Evolutionary conservation across 306 rosid species (phyloP).

Genomic region (Cucumis melo): DNA sequence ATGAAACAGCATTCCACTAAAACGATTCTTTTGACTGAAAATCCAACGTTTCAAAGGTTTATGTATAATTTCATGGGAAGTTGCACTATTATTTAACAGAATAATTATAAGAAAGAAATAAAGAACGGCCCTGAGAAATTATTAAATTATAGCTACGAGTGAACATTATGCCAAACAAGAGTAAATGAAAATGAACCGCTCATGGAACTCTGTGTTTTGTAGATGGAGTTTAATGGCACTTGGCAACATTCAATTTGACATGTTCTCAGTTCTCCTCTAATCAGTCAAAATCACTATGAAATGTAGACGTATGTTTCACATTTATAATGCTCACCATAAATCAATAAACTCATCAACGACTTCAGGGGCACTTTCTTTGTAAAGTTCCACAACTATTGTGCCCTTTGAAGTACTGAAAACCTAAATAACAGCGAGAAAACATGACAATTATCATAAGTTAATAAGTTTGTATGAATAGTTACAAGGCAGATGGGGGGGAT

Average conservation of each 20-base stretch:
- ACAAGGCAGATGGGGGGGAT: background rate
- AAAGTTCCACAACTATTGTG: conserved; percentile 44
- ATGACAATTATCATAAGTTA: background rate
- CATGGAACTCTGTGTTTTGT: background rate
- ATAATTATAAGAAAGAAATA: background rate
- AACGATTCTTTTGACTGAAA: conserved; percentile 79
- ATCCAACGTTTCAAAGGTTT: conserved; percentile 5
- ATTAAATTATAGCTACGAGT: background rate
- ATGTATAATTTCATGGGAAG: background rate
- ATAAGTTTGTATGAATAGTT: background rate
- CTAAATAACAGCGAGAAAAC: conserved; percentile 18
- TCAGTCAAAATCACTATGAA: background rate
- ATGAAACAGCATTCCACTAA: conserved; percentile 70
- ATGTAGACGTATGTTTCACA: background rate
- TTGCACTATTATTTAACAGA: background rate
- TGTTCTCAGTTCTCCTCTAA: background rate
- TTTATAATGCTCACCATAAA: conserved; percentile 57
- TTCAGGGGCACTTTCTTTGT: conserved; percentile 89
- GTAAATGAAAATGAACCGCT: background rate
- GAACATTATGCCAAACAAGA: background rate
- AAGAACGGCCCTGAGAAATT: background rate
- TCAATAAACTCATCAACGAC: conserved; percentile 95
- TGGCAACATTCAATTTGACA: background rate
- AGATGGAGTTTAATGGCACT: background rate
- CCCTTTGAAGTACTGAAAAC: conserved; percentile 85